Base-by-base conservation (phyloP, 129 eudicot genomes). In the Flaveria brownii region DNA sequence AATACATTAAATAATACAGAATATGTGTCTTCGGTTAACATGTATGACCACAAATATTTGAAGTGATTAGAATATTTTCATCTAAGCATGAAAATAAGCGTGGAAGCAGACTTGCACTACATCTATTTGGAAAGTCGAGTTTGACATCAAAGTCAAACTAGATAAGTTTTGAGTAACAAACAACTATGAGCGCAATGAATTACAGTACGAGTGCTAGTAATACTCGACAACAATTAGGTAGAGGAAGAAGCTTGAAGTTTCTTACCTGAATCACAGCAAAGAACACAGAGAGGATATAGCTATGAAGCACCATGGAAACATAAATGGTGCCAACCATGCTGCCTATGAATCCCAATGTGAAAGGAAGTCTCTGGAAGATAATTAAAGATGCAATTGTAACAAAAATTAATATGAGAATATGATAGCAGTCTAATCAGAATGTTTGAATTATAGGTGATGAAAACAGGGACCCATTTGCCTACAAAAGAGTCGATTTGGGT, bases 271-370 rank as follows among this genome's bases (percentile, higher is more conserved):
- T 74, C 60, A 76, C 97, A 13, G 98, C 92, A 33, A 93, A 93
- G 73, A 90, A 73, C 59, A 93, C 98, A 6, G 97, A 90, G 9
- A 93, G 91, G 73, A 93, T 76, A 75, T 93, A 93, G 87, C 98
- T 93, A 70, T 93, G 98, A 76, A 93, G 98, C 79, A 88, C 97
- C 97, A 90, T 93, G 79, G 97, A 93, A 71, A 93, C 98, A 69
- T 90, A 90, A 73, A 93, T 78, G 69, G 98, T 93, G 30, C 97
- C 98, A 28, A 85, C 70, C 96, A 93, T 93, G 81, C 92, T 88
- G 49, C 93, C 93, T 17, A 90, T 22, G 70, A 93, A 90, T 65
- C 95, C 98, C 80, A 93, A 78, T 8, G 98, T 90, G 49, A 93
- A 90, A 72, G 98, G 98, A 84, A 93, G 98, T 78, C 98, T 86